Evolutionary conservation across 2,329 filamentous ascomycete genomes (phyloP).

Genomic region (Cercospora brassicicola): DNA sequence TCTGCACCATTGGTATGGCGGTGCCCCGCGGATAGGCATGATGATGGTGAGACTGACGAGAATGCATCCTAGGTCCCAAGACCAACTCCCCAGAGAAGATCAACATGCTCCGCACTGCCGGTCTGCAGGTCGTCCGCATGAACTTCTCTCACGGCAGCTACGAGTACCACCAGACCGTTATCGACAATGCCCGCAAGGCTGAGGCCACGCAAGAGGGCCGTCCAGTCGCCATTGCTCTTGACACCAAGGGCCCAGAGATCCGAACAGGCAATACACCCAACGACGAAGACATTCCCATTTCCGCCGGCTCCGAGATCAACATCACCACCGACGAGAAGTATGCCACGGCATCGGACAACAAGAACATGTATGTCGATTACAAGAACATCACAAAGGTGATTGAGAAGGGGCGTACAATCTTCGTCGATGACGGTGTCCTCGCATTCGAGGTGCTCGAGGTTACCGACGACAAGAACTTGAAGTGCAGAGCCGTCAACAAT

Average conservation of each 20-base stretch:
- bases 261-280: slow-evolving; percentile 72
- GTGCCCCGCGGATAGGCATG: background rate
- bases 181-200: slow-evolving; percentile 88
- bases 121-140: slow-evolving; percentile 99
- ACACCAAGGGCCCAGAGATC: slow-evolving; percentile 83
- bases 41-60: background rate
- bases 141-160: slow-evolving; percentile 97
- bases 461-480: slow-evolving; percentile 83
- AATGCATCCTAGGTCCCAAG: slow-evolving; percentile 67
- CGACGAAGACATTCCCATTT: slow-evolving; percentile 77
- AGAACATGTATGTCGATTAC: slow-evolving; percentile 99
- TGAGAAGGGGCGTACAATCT: slow-evolving; percentile 84
- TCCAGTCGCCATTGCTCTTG: slow-evolving; percentile 91
- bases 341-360: slow-evolving; percentile 75
- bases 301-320: slow-evolving; percentile 81
- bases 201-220: slow-evolving; percentile 76
- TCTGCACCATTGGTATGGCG: slow-evolving; percentile 82
- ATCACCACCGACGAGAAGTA: slow-evolving; percentile 97
- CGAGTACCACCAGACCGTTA: slow-evolving; percentile 97
- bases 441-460: slow-evolving; percentile 91
- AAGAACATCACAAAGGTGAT: slow-evolving; percentile 99
- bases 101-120: slow-evolving; percentile 81
- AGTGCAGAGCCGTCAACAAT: slow-evolving; percentile 88
- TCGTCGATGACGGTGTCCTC: slow-evolving; percentile 96
- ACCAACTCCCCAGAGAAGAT: slow-evolving; percentile 98